These are phyloP conservation scores for Starmera quercuum DNA, from an alignment of 805 yeast genomes.

Conservation along the genomic window DNA sequence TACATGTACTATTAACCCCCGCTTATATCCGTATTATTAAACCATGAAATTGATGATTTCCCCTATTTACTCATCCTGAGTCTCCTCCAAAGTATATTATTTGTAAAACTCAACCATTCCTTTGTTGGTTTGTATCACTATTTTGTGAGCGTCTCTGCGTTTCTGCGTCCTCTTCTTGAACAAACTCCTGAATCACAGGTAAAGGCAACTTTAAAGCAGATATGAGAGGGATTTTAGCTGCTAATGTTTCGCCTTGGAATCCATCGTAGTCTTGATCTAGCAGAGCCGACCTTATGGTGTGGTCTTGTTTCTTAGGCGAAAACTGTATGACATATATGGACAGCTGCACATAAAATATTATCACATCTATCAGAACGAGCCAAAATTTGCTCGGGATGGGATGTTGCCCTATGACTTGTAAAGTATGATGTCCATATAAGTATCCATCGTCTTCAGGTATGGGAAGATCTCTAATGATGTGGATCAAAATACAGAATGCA, in stretches of 20 bases:
- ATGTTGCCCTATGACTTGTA: conserved; percentile 18
- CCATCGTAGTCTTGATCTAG: conserved; percentile 16
- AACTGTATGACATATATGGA: neutral
- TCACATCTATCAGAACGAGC: conserved; percentile 9
- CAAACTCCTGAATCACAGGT: conserved; percentile 7
- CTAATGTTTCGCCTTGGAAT: conserved; percentile 12
- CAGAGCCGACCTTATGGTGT: neutral
- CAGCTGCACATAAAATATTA: conserved; percentile 12
- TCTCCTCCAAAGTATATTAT: too few relatives aligned
- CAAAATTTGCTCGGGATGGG: conserved; percentile 11
- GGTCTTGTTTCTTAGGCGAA: conserved; percentile 3
- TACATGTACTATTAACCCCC: too few relatives aligned
- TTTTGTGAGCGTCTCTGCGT: neutral
- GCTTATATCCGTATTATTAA: too few relatives aligned
- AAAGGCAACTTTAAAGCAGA: conserved; percentile 8
- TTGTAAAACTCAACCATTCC: too few relatives aligned
- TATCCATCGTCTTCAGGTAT: conserved; percentile 15
- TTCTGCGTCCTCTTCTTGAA: conserved; percentile 8
- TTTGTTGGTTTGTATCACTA: too few relatives aligned
- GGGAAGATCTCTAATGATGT: conserved; percentile 12
- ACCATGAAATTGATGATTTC: too few relatives aligned
- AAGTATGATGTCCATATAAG: conserved; percentile 18
- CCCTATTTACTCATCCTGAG: too few relatives aligned
- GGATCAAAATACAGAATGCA: conserved; percentile 4
- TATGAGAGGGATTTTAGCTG: conserved; percentile 7